phyloP scores from a whole-genome alignment of 805 yeast genomes.

The Teunomyces cretensis region DNA sequence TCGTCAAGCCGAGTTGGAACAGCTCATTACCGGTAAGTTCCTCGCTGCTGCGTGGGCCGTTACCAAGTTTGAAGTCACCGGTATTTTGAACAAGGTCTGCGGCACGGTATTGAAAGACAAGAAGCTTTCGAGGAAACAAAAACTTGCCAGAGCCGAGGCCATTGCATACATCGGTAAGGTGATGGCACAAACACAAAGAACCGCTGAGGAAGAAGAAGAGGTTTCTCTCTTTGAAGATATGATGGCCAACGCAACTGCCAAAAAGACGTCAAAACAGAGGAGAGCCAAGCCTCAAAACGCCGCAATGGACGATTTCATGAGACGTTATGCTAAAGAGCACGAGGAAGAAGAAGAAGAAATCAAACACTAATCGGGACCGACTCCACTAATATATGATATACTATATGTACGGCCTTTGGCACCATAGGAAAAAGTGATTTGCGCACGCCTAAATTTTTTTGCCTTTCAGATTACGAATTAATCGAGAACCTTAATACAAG shows the following conservation, averaged over 20 bases:
- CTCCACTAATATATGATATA: neutral
- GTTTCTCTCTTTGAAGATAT: slow-evolving; percentile 88
- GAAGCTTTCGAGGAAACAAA: slow-evolving; percentile 54
- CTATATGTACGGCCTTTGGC: neutral
- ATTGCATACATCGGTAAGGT: slow-evolving; percentile 68
- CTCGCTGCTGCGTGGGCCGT: slow-evolving; percentile 96
- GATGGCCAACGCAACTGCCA: slow-evolving; percentile 78
- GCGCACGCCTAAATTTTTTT: neutral
- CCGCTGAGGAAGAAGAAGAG: slow-evolving; percentile 89
- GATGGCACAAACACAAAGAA: slow-evolving; percentile 65
- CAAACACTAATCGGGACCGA: neutral
- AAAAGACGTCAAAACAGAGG: slow-evolving; percentile 36
- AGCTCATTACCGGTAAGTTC: slow-evolving; percentile 81
- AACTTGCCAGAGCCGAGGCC: slow-evolving; percentile 77
- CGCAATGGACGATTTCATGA: slow-evolving; percentile 19
- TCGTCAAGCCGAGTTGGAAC: slow-evolving; percentile 68
- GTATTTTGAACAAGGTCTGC: slow-evolving; percentile 76
- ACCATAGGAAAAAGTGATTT: neutral
- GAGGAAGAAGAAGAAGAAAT: slow-evolving; percentile 5
- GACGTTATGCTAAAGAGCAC: slow-evolving; percentile 13
- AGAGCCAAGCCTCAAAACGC: slow-evolving; percentile 12
- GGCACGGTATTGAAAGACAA: slow-evolving; percentile 54
- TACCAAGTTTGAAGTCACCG: slow-evolving; percentile 83
- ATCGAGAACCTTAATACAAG: neutral
- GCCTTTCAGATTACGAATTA: neutral